These are phyloP conservation scores for Podospora fimiseda DNA, from an alignment of 495 filamentous ascomycete species.

Conservation along the genomic window DNA sequence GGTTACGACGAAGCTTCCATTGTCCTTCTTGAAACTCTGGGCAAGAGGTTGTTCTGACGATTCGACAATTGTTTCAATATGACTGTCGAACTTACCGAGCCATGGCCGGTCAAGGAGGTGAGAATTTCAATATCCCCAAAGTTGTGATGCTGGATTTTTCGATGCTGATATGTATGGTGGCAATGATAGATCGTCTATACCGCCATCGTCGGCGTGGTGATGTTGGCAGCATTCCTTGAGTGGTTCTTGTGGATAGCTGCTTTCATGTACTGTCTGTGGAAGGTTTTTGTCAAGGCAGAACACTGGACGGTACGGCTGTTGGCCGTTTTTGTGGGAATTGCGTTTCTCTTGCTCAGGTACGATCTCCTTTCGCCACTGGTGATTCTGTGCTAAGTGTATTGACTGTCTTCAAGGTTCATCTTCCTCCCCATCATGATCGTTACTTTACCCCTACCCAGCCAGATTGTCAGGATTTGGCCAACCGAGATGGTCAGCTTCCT, in stretches of 20 bases:
- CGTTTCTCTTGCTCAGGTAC: slow-evolving; percentile 72
- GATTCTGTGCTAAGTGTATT: background rate
- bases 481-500: slow-evolving; percentile 56
- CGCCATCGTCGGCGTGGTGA: slow-evolving; percentile 70
- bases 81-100: slow-evolving; percentile 31
- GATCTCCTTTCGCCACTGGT: slow-evolving; percentile 10
- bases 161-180: no score
- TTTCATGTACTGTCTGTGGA: slow-evolving; percentile 84
- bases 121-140: no score
- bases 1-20: background rate
- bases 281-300: slow-evolving; percentile 87
- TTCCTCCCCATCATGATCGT: slow-evolving; percentile 95
- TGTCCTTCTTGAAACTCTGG: background rate
- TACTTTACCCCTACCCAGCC: slow-evolving; percentile 75
- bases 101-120: slow-evolving; percentile 64
- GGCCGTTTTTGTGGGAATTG: slow-evolving; percentile 64
- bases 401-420: slow-evolving; percentile 53
- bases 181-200: slow-evolving; percentile 57
- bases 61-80: slow-evolving; percentile 23
- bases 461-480: slow-evolving; percentile 67
- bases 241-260: slow-evolving; percentile 93
- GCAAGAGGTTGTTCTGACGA: background rate
- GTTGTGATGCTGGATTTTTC: no score
- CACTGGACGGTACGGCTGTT: slow-evolving; percentile 73
- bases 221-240: slow-evolving; percentile 81